Percentiles rank a stretch among this genome's conserved stretches.
These are phyloP conservation scores for Sphagnum tenellum DNA, from an alignment of 225 moss, liverwort and hornwort genomes.

Conservation along the genomic window DNA sequence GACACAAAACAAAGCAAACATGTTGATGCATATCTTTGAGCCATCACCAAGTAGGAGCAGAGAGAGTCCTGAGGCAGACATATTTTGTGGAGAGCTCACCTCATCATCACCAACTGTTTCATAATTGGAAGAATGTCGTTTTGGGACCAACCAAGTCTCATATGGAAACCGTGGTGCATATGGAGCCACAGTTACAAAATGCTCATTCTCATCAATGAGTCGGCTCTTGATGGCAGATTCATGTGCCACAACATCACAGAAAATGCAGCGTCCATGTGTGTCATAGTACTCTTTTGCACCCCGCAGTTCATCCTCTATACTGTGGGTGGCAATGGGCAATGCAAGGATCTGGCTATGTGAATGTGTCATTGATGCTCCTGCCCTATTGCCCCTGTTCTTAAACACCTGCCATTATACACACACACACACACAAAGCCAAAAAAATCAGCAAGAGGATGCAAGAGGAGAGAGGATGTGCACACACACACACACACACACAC, in stretches of 20 bases:
- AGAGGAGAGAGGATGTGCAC: background rate
- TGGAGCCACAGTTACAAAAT: conserved; percentile 44
- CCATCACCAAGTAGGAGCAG: too few species aligned
- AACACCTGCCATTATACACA: conserved; percentile 39
- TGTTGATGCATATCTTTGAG: too few species aligned
- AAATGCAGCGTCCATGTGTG: conserved; percentile 30
- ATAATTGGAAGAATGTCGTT: conserved; percentile 60
- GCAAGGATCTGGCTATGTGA: conserved; percentile 82
- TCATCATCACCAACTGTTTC: conserved; percentile 39
- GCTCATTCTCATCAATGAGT: conserved; percentile 51
- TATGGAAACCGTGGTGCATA: conserved; percentile 77
- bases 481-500: too few species aligned
- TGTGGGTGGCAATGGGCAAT: conserved; percentile 57
- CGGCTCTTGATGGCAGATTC: conserved; percentile 23
- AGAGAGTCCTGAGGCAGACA: too few species aligned
- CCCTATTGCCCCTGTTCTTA: conserved; percentile 82
- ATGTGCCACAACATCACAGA: conserved; percentile 41
- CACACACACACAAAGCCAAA: background rate
- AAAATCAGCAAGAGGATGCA: background rate
- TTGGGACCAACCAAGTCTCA: conserved; percentile 79
- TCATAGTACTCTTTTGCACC: conserved; percentile 42
- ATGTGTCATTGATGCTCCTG: conserved; percentile 88
- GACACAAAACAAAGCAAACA: too few species aligned
- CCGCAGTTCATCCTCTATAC: conserved; percentile 34
- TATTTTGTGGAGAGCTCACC: conserved; percentile 16